Conservation (phyloP, 2,329 filamentous ascomycete species). For the Pyrenochaeta sp. region DNA sequence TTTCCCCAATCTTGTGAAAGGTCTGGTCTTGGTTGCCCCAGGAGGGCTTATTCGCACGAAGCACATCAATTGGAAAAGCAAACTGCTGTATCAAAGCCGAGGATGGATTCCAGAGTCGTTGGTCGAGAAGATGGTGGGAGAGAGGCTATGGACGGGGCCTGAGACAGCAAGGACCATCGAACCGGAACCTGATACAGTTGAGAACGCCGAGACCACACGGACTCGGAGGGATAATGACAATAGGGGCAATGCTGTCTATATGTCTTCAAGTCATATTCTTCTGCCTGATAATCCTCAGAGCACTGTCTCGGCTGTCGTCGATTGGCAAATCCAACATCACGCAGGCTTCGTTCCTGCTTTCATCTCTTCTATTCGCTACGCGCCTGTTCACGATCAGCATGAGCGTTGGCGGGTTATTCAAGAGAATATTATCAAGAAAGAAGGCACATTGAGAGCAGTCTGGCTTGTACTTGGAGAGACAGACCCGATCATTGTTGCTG, state of each 20-base stretch:
- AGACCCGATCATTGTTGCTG: conserved; percentile 71
- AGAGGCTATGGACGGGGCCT: conserved; percentile 39
- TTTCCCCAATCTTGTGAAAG: conserved; percentile 72
- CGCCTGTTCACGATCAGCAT: conserved; percentile 71
- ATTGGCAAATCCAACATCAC: conserved; percentile 74
- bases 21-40: conserved; percentile 79
- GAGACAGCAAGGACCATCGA: conserved; percentile 29
- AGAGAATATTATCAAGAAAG: conserved; percentile 38
- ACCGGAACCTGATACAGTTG: conserved; percentile 30
- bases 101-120: conserved; percentile 67
- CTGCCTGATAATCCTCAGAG: conserved; percentile 60
- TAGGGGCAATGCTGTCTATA: conserved; percentile 30
- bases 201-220: conserved; percentile 23
- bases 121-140: conserved; percentile 54
- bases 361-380: conserved; percentile 72
- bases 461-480: conserved; percentile 70
- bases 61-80: conserved; percentile 68
- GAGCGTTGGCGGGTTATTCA: conserved; percentile 68
- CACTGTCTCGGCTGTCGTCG: conserved; percentile 68
- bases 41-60: conserved; percentile 74
- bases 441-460: conserved; percentile 58
- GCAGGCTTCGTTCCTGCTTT: conserved; percentile 74
- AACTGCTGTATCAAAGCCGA: conserved; percentile 68
- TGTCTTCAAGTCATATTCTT: conserved; percentile 46
- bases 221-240: no score